phyloP scores from a whole-genome alignment of 2,329 filamentous ascomycete species.

The Meredithiella fracta region DNA sequence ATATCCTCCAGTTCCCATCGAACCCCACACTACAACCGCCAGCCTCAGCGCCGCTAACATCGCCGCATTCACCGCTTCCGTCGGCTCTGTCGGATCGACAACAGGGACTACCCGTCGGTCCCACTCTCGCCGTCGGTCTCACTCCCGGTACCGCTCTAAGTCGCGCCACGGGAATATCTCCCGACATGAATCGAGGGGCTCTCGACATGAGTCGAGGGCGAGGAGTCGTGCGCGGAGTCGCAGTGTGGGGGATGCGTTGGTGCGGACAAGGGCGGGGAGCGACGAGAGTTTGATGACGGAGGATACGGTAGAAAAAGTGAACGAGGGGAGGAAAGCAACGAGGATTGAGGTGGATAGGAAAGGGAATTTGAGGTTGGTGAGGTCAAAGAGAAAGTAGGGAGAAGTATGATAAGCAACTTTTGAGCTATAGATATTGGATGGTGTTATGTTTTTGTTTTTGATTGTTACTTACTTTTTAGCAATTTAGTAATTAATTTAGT shows the following conservation, averaged over 20 bases:
- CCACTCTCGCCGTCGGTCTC: neutral
- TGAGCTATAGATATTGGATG: neutral
- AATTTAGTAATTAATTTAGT: neutral
- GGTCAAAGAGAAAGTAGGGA: slow-evolving; percentile 36
- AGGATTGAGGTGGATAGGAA: slow-evolving; percentile 78
- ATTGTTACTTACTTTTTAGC: neutral
- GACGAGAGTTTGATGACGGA: slow-evolving; percentile 49
- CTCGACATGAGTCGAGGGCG: neutral
- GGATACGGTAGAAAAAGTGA: slow-evolving; percentile 38
- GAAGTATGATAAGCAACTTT: neutral
- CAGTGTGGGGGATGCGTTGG: slow-evolving; percentile 3
- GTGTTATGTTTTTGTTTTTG: neutral
- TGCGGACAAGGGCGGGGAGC: slow-evolving; percentile 2
- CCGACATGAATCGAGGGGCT: slow-evolving; percentile 1
- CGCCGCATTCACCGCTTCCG: slow-evolving; percentile 21
- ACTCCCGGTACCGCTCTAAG: slow-evolving; percentile 2
- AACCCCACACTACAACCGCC: slow-evolving; percentile 15
- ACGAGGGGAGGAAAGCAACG: slow-evolving; percentile 39
- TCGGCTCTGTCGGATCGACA: neutral
- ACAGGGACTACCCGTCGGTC: slow-evolving; percentile 1
- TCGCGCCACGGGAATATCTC: slow-evolving; percentile 7
- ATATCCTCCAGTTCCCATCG: slow-evolving; percentile 12
- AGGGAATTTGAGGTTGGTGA: slow-evolving; percentile 86
- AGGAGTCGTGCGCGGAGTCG: slow-evolving; percentile 1
- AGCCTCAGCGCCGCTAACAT: slow-evolving; percentile 20